A percentile compares a stretch with the other conserved stretches of the same genome.
Evolutionary conservation across 2,329 filamentous ascomycete genomes (phyloP).

Genomic region (Paraphaeosphaeria minitans): DNA sequence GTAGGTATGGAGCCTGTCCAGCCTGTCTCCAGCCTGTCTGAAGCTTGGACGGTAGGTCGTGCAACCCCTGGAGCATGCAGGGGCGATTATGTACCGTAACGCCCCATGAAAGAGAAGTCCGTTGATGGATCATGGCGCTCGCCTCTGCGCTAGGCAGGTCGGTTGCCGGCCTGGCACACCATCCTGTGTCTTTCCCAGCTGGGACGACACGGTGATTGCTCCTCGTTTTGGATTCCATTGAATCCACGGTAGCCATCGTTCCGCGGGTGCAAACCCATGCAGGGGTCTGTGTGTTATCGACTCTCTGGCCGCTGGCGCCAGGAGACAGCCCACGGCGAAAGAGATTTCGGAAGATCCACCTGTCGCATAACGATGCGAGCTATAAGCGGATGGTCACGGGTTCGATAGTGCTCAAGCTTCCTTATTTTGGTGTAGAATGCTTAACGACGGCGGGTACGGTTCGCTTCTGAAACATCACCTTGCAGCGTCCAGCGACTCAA

Average conservation of each 20-base stretch:
- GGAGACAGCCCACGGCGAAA: neutral
- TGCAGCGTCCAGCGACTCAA: slow-evolving; percentile 2
- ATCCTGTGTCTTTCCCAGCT: neutral
- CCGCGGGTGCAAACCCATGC: neutral
- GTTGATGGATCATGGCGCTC: neutral
- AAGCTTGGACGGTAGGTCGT: slow-evolving; percentile 3
- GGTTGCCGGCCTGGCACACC: slow-evolving; percentile 1
- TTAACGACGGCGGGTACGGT: neutral
- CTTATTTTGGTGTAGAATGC: neutral
- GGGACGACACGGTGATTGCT: neutral
- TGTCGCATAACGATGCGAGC: slow-evolving; percentile 4
- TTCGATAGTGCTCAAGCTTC: slow-evolving; percentile 1
- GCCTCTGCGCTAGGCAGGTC: neutral
- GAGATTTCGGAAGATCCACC: neutral
- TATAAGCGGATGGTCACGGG: neutral
- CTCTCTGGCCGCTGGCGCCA: neutral
- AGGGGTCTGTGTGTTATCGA: neutral
- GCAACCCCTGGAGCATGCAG: slow-evolving; percentile 11
- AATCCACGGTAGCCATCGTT: neutral
- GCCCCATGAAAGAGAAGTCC: neutral
- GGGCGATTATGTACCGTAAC: neutral
- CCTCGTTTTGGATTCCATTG: neutral
- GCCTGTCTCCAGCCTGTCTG: slow-evolving; percentile 11
- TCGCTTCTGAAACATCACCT: slow-evolving; percentile 7
- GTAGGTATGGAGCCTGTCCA: too few relatives aligned